Conservation (phyloP, 176 grass and related monocot genomes). For the Triticum turgidum region DNA sequence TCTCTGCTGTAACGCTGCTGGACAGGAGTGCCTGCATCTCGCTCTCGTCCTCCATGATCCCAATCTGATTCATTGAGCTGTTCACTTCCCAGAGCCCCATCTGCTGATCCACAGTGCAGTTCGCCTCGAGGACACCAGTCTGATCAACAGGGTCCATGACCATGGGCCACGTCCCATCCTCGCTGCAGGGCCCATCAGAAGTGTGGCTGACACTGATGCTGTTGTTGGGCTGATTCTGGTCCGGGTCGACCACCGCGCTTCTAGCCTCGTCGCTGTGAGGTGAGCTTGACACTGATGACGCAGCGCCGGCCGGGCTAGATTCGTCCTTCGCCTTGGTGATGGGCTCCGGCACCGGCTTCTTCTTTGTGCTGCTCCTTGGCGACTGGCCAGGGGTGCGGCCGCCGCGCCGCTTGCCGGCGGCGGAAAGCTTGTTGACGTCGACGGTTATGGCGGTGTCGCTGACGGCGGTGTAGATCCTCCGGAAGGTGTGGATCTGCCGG, state of each 20-base stretch:
- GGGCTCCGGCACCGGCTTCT: neutral
- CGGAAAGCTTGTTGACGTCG: slow-evolving; percentile 34
- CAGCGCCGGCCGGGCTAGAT: neutral
- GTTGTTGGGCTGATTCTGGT: slow-evolving; percentile 29
- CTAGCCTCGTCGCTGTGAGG: slow-evolving; percentile 47
- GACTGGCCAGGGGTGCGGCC: slow-evolving; percentile 30
- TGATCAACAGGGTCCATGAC: slow-evolving; percentile 28
- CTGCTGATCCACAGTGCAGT: slow-evolving; percentile 25
- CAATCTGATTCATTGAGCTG: slow-evolving; percentile 38
- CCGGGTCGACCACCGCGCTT: slow-evolving; percentile 58
- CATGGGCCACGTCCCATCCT: slow-evolving; percentile 38
- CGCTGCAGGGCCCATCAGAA: neutral
- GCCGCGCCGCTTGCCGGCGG: slow-evolving; percentile 35
- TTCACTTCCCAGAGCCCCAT: slow-evolving; percentile 32
- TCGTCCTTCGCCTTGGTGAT: neutral
- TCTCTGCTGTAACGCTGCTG: neutral
- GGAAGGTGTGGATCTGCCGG: slow-evolving; percentile 62
- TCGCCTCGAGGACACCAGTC: slow-evolving; percentile 24
- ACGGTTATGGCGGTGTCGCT: slow-evolving; percentile 29
- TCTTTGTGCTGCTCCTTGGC: slow-evolving; percentile 34
- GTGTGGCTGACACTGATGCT: neutral
- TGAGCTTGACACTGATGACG: slow-evolving; percentile 13
- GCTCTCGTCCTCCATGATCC: slow-evolving; percentile 29
- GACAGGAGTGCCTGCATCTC: slow-evolving; percentile 53
- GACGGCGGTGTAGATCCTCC: slow-evolving; percentile 13